Evolutionary conservation across 1,139 yeast genomes (phyloP).

Genomic region (Diutina mesorugosa): DNA sequence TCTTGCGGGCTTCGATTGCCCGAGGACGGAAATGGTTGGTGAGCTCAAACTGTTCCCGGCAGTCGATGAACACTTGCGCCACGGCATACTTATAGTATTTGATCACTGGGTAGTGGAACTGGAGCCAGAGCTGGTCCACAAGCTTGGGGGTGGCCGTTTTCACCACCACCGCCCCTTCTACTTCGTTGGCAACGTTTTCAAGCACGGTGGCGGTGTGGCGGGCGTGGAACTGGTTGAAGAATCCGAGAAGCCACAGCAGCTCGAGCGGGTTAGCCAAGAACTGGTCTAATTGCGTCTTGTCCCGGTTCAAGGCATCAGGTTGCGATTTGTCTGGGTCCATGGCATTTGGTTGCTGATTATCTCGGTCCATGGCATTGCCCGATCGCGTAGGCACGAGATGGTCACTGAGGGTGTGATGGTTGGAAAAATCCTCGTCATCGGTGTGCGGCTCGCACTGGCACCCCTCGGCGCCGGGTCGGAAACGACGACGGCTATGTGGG

Average conservation of each 20-base stretch:
- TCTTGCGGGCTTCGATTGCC: conserved; percentile 44
- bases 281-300: conserved; percentile 10
- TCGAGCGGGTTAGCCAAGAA: conserved; percentile 22
- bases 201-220: conserved; percentile 27
- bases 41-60: conserved; percentile 7
- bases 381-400: neutral
- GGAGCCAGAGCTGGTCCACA: conserved; percentile 43
- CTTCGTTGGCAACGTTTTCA: conserved; percentile 13
- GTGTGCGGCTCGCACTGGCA: neutral
- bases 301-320: neutral
- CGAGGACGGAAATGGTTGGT: conserved; percentile 12
- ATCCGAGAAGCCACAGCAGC: conserved; percentile 32
- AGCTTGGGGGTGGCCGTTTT: conserved; percentile 9
- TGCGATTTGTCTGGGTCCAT: neutral
- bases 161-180: conserved; percentile 4
- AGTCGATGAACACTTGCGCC: conserved; percentile 13
- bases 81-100: conserved; percentile 38
- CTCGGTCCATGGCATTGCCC: conserved; percentile 1
- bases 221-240: conserved; percentile 28
- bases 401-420: neutral
- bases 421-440: neutral
- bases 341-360: neutral
- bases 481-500: neutral
- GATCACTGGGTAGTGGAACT: conserved; percentile 51
- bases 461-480: neutral